Conservation (phyloP, 2,329 filamentous ascomycete genomes). For the Beauveria sp. region DNA sequence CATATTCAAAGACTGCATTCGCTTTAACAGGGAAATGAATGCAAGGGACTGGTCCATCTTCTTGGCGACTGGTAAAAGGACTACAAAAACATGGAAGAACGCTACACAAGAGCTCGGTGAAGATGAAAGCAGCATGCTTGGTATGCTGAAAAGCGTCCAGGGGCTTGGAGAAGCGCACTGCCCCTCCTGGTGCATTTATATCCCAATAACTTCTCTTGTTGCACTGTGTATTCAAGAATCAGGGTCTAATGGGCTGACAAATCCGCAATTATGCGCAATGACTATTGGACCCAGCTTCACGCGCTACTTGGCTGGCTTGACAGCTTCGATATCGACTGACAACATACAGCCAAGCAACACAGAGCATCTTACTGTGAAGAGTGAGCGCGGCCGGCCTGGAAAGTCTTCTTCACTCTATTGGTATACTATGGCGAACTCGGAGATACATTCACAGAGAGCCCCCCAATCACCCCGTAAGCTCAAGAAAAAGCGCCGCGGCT, state of each 20-base stretch:
- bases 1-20: conserved; percentile 55
- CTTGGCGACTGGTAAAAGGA: conserved; percentile 40
- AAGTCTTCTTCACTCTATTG: conserved; percentile 28
- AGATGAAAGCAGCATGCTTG: background rate
- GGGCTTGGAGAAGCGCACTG: conserved; percentile 13
- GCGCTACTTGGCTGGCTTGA: conserved; percentile 30
- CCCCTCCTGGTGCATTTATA: conserved; percentile 27
- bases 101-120: background rate
- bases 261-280: conserved; percentile 29
- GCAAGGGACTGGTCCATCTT: conserved; percentile 50
- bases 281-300: conserved; percentile 30
- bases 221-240: conserved; percentile 22
- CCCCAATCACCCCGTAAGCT: background rate
- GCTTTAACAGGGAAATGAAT: conserved; percentile 48
- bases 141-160: conserved; percentile 17
- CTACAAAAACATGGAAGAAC: background rate
- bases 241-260: conserved; percentile 25
- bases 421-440: conserved; percentile 29
- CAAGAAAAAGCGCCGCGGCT: background rate
- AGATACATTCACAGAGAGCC: conserved; percentile 15
- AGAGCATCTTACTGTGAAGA: conserved; percentile 27
- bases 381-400: conserved; percentile 28
- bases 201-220: conserved; percentile 26
- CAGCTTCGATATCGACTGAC: conserved; percentile 25
- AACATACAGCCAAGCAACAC: conserved; percentile 26